A percentile compares a stretch with the other conserved stretches of the same genome.
phyloP scores from a whole-genome alignment of 1,139 yeast species.

The Suhomyces anneliseae region DNA sequence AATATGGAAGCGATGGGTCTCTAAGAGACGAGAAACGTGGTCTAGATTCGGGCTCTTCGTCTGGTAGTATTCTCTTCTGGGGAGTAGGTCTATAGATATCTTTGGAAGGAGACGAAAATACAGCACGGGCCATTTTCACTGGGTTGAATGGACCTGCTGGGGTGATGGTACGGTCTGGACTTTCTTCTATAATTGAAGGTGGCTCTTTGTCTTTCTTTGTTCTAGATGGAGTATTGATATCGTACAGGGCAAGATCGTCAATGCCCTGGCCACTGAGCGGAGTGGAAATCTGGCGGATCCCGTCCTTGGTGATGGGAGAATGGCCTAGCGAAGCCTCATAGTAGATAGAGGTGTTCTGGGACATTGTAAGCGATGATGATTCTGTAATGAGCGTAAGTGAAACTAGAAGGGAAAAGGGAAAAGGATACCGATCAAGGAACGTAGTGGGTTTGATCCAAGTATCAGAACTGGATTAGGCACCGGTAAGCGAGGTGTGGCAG shows the following conservation, averaged over 20 bases:
- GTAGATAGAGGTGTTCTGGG: slow-evolving; percentile 3
- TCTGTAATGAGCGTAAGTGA: too few relatives aligned
- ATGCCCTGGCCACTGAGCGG: slow-evolving; percentile 12
- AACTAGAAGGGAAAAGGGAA: too few relatives aligned
- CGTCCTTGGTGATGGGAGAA: slow-evolving; percentile 15
- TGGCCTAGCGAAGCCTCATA: slow-evolving; percentile 6
- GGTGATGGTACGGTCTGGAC: not conserved
- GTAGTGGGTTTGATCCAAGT: too few relatives aligned
- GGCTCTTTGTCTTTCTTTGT: not conserved
- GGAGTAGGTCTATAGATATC: slow-evolving; percentile 13
- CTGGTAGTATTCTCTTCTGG: not conserved
- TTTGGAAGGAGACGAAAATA: slow-evolving; percentile 41
- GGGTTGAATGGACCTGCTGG: slow-evolving; percentile 26
- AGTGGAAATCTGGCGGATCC: slow-evolving; percentile 16
- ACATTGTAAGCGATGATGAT: too few relatives aligned
- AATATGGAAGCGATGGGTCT: slow-evolving; percentile 64
- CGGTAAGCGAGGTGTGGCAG: too few relatives aligned
- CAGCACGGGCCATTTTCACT: slow-evolving; percentile 42
- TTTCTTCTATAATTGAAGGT: not conserved
- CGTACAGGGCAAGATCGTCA: slow-evolving; percentile 4
- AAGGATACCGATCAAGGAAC: too few relatives aligned
- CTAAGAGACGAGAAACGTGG: not conserved
- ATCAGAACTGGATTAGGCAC: too few relatives aligned
- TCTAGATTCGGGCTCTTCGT: slow-evolving; percentile 2
- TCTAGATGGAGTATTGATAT: not conserved